phyloP scores from a whole-genome alignment of 768 basidiomycete species.

The Pisolithus tinctorius region DNA sequence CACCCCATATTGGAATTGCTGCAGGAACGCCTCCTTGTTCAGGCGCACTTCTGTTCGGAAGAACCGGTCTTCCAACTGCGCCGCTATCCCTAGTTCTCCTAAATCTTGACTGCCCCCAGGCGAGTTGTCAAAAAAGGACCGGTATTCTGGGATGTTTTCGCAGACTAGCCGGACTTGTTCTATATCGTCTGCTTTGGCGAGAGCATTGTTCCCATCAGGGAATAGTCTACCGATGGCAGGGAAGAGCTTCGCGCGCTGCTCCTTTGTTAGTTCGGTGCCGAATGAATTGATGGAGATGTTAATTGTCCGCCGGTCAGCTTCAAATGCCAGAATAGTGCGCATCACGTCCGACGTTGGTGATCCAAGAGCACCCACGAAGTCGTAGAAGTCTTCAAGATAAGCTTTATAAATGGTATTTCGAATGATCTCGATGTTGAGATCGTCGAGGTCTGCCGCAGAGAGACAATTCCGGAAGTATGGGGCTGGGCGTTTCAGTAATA shows the following conservation, averaged over 20 bases:
- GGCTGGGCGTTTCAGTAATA: conserved; percentile 34
- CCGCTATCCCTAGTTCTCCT: conserved; percentile 44
- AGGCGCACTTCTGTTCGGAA: conserved; percentile 89
- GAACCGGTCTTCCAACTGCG: conserved; percentile 87
- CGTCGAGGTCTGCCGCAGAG: conserved; percentile 92
- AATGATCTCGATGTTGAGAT: conserved; percentile 99
- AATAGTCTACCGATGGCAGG: conserved; percentile 90
- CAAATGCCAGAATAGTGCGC: conserved; percentile 87
- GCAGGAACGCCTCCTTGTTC: conserved; percentile 92
- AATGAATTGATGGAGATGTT: conserved; percentile 99
- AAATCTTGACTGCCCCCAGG: conserved; percentile 29
- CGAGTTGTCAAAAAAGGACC: conserved; percentile 75
- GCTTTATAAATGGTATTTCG: conserved; percentile 98
- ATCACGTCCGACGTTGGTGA: conserved; percentile 88
- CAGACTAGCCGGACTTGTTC: conserved; percentile 86
- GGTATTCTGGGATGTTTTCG: conserved; percentile 87
- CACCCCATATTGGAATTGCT: conserved; percentile 93
- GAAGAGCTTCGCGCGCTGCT: conserved; percentile 90
- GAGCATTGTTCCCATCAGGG: conserved; percentile 91
- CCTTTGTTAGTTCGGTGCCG: conserved; percentile 90
- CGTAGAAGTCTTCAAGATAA: conserved; percentile 95
- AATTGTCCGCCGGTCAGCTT: conserved; percentile 93
- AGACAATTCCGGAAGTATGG: conserved; percentile 97
- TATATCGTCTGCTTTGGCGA: conserved; percentile 91
- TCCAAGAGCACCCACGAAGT: conserved; percentile 72